Base-by-base conservation (phyloP, 805 yeast species). In the Lipomyces mesembrius region DNA sequence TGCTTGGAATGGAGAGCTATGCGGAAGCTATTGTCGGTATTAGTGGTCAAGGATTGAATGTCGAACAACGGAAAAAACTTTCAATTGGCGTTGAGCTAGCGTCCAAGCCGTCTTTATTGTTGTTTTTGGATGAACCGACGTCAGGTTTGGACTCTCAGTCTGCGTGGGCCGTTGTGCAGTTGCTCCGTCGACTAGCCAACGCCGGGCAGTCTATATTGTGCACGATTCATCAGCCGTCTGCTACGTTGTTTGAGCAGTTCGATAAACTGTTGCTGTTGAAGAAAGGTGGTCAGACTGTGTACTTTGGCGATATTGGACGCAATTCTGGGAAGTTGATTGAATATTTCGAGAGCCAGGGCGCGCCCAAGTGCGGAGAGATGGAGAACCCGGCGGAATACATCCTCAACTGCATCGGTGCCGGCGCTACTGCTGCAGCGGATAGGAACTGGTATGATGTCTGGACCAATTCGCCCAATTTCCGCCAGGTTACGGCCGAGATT, bases 1-100 rank as follows among this genome's bases (percentile, higher is more conserved):
- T 90, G 62, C 80, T 89, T 68, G 92, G 88, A 74, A 89, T 89
- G 93, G 80, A 79, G 68, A 78, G 81, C 34, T 89, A 88, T 72
- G 88, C 91, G 35, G 92, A 89, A 76, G 93, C 95, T n/a, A 81
- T 88, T 68, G 90, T 89, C 68, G 95, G 95, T 78, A 85, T 83
- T 71, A 84, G 88, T 60, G 94, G 94, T 74, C 85, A 85, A 75
- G 95, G 90, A 72, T 78, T 87, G 64, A 86, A 86, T 73, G 90
- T 87, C 63, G 90, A 87, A 75, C 90, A 87, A 78, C 82, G 90
- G 73, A 87, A 87, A 81, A 84, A 86, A 73, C 77, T 87, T 69
- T 85, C 91, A 29, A 87, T 88, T 75, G 91, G 90, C 75, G 91
- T 88, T 60, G 91, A 88, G 74, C 79, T 88, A 71, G 91, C 86